Base-by-base conservation (phyloP, 2,329 filamentous ascomycete species). In the Xylariaceae sp. region DNA sequence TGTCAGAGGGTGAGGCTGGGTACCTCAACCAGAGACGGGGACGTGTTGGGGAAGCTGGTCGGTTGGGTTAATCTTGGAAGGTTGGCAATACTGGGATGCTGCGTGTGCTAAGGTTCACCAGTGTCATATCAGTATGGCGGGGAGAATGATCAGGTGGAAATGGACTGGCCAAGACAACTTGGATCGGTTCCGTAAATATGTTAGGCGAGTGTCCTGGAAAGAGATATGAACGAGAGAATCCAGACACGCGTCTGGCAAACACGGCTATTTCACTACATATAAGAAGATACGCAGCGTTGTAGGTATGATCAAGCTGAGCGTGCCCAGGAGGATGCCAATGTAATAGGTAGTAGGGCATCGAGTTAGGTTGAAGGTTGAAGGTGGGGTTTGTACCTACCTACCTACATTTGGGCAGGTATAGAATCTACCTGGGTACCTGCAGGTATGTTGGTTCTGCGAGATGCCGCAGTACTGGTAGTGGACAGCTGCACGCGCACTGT, bases 1-100 rank as follows among this genome's bases (percentile, higher is more conserved):
- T 47, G 39, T 51, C 26, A 48, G 34, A 36, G 32, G 12, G 40
- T 41, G 32, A 53, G 50, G 53, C 43, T 19, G 47, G 46, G 18
- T 26, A 49, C 58, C 47, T 59, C 55, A 49, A 50, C 44, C 48
- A 54, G 52, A 40, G 39, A 16, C 30, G 21, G 26, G 34, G 18
- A 32, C 19, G 53, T 40, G 49, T 45, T 34, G 43, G 21, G 47
- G n/a, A 46, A 21, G 15, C 21, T 22, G 12, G 44, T 34, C 5
- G 34, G 45, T 12, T 48, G 34, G 30, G 32, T 34, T 30, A n/a
- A 9, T n/a, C 13, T 53, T 36, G 32, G 30, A 34, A 37, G 18
- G 16, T 30, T 21, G 30, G n/a, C 9, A 19, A 52, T 41, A 29
- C 40, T 29, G 46, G 22, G 45, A 37, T 34, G 4, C 21, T 26